Base-by-base conservation (phyloP, 352 stramenopile genomes). In the Aphanomyces astaci region DNA sequence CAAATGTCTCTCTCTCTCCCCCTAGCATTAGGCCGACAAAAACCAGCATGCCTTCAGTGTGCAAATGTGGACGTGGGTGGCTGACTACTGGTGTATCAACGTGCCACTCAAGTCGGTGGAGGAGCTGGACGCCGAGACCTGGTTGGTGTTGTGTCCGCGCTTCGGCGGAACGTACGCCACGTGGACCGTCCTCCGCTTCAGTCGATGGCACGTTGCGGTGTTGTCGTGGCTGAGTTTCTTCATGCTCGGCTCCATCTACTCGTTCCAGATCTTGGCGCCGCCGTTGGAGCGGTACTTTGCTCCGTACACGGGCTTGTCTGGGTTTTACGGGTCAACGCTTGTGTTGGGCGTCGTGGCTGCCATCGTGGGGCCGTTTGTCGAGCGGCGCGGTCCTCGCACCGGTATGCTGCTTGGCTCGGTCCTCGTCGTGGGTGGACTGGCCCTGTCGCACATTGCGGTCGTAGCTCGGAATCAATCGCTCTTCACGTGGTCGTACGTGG, bases 21-120 rank as follows among this genome's bases (percentile, higher is more conserved):
- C n/a, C n/a, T n/a, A n/a, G n/a, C n/a, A n/a, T n/a, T n/a, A n/a
- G n/a, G n/a, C n/a, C n/a, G n/a, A n/a, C n/a, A n/a, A n/a, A n/a
- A n/a, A n/a, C 51, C 28, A 43, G 36, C 36, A 43, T 7, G 15
- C 36, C 7, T 7, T 43, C 36, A 43, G 36, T 43, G 36, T 43
- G 36, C 7, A 43, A 43, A 43, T 15, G 7, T 63, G 19, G 54
- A 30, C 36, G 9, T 63, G 54, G 54, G 19, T 63, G n/a, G 13
- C 17, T 48, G 54, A 48, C 15, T 66, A 66, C 30, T 66, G 57
- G 57, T 24, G 57, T 19, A 49, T 66, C 28, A 27, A 24, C n/a
- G 31, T 66, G 1, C 57, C 39, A 27, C 10, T 32, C 57, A 66
- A 66, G 30, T 33, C 57, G 19, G n/a, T 4, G 0, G 30, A 32